Evolutionary conservation across 1,284 basidiomycete species (phyloP).

Genomic region (Clitocybe nebularis): DNA sequence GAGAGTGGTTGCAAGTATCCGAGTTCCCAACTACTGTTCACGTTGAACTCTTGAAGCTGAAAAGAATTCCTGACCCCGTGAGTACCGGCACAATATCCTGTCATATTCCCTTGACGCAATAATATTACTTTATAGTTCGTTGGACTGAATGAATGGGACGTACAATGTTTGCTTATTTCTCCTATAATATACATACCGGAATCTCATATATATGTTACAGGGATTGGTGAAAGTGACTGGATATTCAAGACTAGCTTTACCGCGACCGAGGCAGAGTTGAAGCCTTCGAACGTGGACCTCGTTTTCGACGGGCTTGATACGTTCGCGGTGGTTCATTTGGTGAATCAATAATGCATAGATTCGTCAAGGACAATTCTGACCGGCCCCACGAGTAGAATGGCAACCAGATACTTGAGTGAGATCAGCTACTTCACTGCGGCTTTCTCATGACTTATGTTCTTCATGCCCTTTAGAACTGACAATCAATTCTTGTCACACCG

Average conservation of each 20-base stretch:
- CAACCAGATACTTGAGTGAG: slow-evolving; percentile 56
- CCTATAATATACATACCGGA: slow-evolving; percentile 1
- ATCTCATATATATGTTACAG: slow-evolving; percentile 34
- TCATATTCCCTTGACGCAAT: slow-evolving; percentile 7
- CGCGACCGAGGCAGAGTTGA: slow-evolving; percentile 45
- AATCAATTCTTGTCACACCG: slow-evolving; percentile 81
- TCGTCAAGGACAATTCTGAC: no score
- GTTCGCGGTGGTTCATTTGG: slow-evolving; percentile 67
- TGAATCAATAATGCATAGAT: slow-evolving; percentile 34
- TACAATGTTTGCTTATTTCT: slow-evolving; percentile 57
- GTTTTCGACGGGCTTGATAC: slow-evolving; percentile 89
- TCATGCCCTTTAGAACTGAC: slow-evolving; percentile 46
- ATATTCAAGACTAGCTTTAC: slow-evolving; percentile 71
- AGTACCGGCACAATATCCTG: slow-evolving; percentile 19
- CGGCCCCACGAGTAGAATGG: no score
- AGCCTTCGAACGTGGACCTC: slow-evolving; percentile 57
- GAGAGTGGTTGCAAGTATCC: slow-evolving; percentile 62
- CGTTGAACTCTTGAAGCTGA: slow-evolving; percentile 70
- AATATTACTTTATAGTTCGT: slow-evolving; percentile 50
- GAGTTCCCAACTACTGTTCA: slow-evolving; percentile 81
- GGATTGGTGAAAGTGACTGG: slow-evolving; percentile 87
- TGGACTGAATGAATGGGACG: slow-evolving; percentile 80
- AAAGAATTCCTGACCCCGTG: slow-evolving; percentile 79
- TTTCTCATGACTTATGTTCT: not conserved
- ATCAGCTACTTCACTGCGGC: not conserved